A percentile compares a stretch with the other conserved stretches of the same genome.
phyloP scores from a whole-genome alignment of 495 filamentous ascomycete genomes.

The Astrothelium subdiscretum region DNA sequence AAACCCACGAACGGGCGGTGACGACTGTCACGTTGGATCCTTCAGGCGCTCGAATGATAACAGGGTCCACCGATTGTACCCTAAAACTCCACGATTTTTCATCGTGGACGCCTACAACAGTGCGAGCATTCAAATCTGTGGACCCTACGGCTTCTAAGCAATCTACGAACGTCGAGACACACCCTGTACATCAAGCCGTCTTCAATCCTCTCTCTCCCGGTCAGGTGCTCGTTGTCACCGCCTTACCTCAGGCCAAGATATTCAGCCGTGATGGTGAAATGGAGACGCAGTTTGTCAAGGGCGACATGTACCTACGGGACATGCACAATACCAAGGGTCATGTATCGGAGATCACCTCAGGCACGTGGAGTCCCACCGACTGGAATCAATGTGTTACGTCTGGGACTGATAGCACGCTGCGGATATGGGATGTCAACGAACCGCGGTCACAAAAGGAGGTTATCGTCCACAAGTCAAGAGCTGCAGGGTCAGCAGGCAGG shows the following conservation, averaged over 20 bases:
- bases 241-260: constrained; percentile 79
- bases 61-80: constrained; percentile 80
- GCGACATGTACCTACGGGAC: constrained; percentile 95
- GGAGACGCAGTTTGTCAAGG: constrained; percentile 80
- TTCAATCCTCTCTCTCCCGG: constrained; percentile 79
- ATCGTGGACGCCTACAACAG: constrained; percentile 86
- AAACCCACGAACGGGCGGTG: constrained; percentile 82
- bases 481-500: constrained; percentile 73
- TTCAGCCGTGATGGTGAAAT: constrained; percentile 79
- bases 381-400: constrained; percentile 75
- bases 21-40: constrained; percentile 76
- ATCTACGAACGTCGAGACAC: constrained; percentile 65
- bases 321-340: constrained; percentile 96
- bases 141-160: constrained; percentile 72
- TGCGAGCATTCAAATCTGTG: constrained; percentile 83
- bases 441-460: constrained; percentile 81
- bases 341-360: constrained; percentile 75
- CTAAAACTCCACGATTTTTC: constrained; percentile 91
- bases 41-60: constrained; percentile 72
- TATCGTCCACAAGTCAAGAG: constrained; percentile 85
- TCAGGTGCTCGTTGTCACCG: constrained; percentile 74
- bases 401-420: constrained; percentile 82
- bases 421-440: constrained; percentile 93
- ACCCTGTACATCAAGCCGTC: constrained; percentile 70
- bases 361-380: constrained; percentile 79